A percentile compares a stretch with the other conserved stretches of the same genome.
phyloP scores from a whole-genome alignment of 2,329 filamentous ascomycete genomes.

The Colletotrichum abscissum region DNA sequence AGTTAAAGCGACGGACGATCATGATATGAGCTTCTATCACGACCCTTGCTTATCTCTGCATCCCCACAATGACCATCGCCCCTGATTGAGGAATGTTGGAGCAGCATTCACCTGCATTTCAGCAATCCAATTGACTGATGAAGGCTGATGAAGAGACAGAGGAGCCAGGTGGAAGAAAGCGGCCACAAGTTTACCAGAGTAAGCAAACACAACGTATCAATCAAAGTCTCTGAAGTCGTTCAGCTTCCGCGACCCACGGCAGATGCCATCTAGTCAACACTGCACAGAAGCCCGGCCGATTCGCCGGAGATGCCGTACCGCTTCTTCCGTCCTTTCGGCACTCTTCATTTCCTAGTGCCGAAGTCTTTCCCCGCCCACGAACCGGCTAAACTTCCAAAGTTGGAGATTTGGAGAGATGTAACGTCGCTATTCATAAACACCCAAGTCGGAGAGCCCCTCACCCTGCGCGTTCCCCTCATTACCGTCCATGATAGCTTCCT shows the following conservation, averaged over 20 bases:
- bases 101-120: not conserved
- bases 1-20: not conserved
- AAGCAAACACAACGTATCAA: not conserved
- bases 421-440: slow-evolving; percentile 19
- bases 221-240: too few species aligned
- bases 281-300: not conserved
- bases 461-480: not conserved
- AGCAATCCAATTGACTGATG: not conserved
- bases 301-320: not conserved
- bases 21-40: not conserved
- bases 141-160: not conserved
- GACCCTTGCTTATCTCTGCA: slow-evolving; percentile 32
- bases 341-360: not conserved
- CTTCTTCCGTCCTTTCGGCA: not conserved
- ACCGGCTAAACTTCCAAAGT: not conserved
- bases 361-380: not conserved
- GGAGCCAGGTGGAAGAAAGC: not conserved
- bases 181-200: not conserved
- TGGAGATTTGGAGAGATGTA: slow-evolving; percentile 23
- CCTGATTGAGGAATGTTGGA: not conserved
- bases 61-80: not conserved
- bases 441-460: not conserved
- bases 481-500: not conserved
- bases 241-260: not conserved
- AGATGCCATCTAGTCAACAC: slow-evolving; percentile 1